phyloP scores from a whole-genome alignment of 1,284 basidiomycete species.

The Neonothopanus nambi region DNA sequence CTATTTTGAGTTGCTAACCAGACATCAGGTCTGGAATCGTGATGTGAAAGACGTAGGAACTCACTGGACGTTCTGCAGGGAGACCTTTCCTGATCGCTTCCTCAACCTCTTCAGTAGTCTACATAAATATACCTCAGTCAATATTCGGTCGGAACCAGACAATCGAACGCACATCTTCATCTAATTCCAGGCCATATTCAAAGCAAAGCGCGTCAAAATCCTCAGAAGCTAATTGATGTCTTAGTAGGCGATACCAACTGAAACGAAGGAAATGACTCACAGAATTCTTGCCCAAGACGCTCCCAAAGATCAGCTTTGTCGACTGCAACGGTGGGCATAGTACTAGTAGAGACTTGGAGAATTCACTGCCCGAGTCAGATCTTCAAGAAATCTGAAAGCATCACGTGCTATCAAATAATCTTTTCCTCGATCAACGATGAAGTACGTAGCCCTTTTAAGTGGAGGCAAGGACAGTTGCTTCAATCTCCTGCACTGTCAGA shows the following conservation, averaged over 20 bases:
- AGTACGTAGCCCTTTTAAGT: conserved; percentile 93
- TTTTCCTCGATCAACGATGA: conserved; percentile 53
- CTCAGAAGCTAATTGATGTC: conserved; percentile 66
- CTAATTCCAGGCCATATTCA: conserved; percentile 96
- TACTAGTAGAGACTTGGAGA: conserved; percentile 13
- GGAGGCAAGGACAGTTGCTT: conserved; percentile 99
- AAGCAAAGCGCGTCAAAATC: conserved; percentile 97
- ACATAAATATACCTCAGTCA: background rate
- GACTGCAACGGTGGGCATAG: conserved; percentile 93
- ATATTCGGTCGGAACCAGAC: background rate
- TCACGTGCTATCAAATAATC: too few relatives aligned
- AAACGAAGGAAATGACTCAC: conserved; percentile 43
- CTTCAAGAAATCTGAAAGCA: too few relatives aligned
- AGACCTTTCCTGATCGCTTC: conserved; percentile 80
- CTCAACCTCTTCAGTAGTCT: conserved; percentile 91
- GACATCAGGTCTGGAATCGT: conserved; percentile 2
- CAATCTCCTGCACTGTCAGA: conserved; percentile 88
- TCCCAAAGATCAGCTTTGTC: conserved; percentile 95
- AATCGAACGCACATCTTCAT: conserved; percentile 82
- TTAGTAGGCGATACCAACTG: conserved; percentile 11
- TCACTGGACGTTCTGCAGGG: conserved; percentile 79
- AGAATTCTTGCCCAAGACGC: conserved; percentile 82
- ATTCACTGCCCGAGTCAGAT: too few relatives aligned
- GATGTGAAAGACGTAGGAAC: conserved; percentile 27
- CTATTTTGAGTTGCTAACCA: conserved; percentile 92